phyloP scores from a whole-genome alignment of 805 yeast species.

The Ogataea corticis region DNA sequence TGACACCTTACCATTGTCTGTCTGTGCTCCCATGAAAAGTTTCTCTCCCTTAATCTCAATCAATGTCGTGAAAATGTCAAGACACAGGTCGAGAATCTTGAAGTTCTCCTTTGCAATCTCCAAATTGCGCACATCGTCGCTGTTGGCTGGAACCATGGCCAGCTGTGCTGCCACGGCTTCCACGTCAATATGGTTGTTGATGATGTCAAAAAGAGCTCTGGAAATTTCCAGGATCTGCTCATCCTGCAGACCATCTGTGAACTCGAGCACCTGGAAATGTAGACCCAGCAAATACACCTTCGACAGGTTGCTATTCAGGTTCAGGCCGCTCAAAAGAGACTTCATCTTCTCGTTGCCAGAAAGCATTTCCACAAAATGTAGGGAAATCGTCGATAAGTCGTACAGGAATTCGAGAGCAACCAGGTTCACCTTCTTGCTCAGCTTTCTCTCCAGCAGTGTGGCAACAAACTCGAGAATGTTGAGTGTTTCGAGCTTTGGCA shows the following conservation, averaged over 20 bases:
- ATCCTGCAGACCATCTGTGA: slow-evolving; percentile 23
- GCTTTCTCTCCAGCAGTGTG: slow-evolving; percentile 38
- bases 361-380: slow-evolving; percentile 25
- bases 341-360: slow-evolving; percentile 18
- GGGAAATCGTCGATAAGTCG: slow-evolving; percentile 33
- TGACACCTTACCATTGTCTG: slow-evolving; percentile 9
- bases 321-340: slow-evolving; percentile 11
- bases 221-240: slow-evolving; percentile 26
- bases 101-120: slow-evolving; percentile 44
- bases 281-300: slow-evolving; percentile 31
- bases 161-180: neutral
- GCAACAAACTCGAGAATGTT: slow-evolving; percentile 38
- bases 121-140: slow-evolving; percentile 11
- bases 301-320: slow-evolving; percentile 15
- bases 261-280: slow-evolving; percentile 34
- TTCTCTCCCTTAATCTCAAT: slow-evolving; percentile 51
- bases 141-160: slow-evolving; percentile 3
- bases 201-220: slow-evolving; percentile 35
- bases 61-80: slow-evolving; percentile 76
- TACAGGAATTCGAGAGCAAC: slow-evolving; percentile 30
- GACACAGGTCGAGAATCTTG: slow-evolving; percentile 64
- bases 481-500: slow-evolving; percentile 22
- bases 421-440: slow-evolving; percentile 23
- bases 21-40: slow-evolving; percentile 3
- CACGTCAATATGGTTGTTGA: slow-evolving; percentile 23